These are phyloP conservation scores for Neurospora africana DNA, from an alignment of 495 filamentous ascomycete species.

Conservation along the genomic window DNA sequence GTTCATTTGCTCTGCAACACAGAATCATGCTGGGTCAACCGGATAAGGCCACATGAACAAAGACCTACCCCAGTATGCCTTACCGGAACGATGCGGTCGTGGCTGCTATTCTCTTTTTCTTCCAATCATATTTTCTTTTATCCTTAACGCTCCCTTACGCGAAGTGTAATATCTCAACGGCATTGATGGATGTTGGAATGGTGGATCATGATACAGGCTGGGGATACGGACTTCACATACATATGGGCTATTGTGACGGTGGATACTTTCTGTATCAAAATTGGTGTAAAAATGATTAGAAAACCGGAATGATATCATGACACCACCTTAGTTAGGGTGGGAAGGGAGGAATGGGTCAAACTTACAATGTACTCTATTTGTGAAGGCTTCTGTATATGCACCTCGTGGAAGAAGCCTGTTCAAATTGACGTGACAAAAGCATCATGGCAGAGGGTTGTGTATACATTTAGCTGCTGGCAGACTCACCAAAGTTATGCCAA, in stretches of 20 bases:
- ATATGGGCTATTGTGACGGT: not conserved
- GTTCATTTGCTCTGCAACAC: not conserved
- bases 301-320: not conserved
- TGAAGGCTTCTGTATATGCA: not conserved
- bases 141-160: not conserved
- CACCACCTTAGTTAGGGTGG: not conserved
- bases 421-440: not conserved
- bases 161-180: constrained; percentile 24
- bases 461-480: not conserved
- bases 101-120: not conserved
- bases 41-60: not conserved
- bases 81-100: not conserved
- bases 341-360: not conserved
- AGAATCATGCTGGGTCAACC: not conserved
- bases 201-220: not conserved
- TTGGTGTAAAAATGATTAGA: not conserved
- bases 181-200: constrained; percentile 42
- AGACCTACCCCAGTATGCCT: not conserved
- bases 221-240: not conserved
- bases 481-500: not conserved
- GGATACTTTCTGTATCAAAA: not conserved
- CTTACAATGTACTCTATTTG: not conserved
- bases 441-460: not conserved
- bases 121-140: not conserved
- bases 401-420: not conserved